Percentiles rank a stretch among this genome's conserved stretches.
phyloP scores from a whole-genome alignment of 2,329 filamentous ascomycete genomes.

The Akanthomyces muscarius region DNA sequence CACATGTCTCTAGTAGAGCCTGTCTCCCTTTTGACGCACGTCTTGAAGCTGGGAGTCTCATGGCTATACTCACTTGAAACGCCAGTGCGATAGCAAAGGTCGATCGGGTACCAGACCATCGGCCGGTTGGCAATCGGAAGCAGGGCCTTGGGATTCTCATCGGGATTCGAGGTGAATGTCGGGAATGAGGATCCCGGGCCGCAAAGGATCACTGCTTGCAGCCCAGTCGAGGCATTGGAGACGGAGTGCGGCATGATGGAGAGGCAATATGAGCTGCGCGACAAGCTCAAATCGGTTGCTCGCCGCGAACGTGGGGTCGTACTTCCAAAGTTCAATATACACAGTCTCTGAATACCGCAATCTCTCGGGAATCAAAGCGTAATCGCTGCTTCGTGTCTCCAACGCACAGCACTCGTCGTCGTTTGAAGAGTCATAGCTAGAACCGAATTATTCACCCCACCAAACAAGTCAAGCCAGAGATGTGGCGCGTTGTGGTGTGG shows the following conservation, averaged over 20 bases:
- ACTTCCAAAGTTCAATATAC: too few species aligned
- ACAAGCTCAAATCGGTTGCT: background rate
- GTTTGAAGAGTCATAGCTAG: conserved; percentile 15
- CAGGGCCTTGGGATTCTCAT: conserved; percentile 77
- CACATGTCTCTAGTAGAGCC: background rate
- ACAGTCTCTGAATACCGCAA: too few species aligned
- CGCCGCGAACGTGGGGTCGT: background rate
- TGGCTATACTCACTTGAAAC: conserved; percentile 57
- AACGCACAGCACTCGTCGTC: background rate
- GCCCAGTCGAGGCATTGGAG: conserved; percentile 67
- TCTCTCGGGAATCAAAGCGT: background rate
- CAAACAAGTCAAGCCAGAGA: conserved; percentile 9
- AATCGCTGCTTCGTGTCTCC: background rate
- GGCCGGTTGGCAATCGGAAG: conserved; percentile 79
- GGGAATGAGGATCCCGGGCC: conserved; percentile 78
- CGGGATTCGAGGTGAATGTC: conserved; percentile 76
- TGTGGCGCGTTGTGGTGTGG: conserved; percentile 11
- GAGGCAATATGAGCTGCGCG: conserved; percentile 14
- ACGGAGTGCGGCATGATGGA: conserved; percentile 69
- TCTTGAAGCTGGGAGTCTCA: background rate
- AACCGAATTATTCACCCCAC: conserved; percentile 16
- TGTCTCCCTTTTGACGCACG: background rate
- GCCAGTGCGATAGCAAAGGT: conserved; percentile 79
- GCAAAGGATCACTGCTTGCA: conserved; percentile 79
- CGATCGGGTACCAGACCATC: conserved; percentile 87